phyloP scores from a whole-genome alignment of 495 filamentous ascomycete genomes.

The Lepidopterella palustris region DNA sequence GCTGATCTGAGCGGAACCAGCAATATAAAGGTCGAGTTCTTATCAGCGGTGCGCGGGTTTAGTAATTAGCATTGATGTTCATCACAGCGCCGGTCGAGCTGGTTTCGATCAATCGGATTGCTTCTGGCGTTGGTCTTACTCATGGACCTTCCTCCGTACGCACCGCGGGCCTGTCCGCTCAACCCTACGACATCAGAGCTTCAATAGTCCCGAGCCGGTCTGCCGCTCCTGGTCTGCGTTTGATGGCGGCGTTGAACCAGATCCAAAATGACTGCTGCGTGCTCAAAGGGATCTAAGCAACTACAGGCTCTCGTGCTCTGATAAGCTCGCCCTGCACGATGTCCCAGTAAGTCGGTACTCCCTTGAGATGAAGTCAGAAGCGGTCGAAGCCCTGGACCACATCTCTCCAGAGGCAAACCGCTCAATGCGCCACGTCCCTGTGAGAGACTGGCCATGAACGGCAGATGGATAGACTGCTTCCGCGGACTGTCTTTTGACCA shows the following conservation, averaged over 20 bases:
- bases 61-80: constrained; percentile 23
- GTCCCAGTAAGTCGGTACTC: constrained; percentile 21
- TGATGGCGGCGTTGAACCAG: background rate
- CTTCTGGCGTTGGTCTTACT: constrained; percentile 1
- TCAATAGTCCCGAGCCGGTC: background rate
- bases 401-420: constrained; percentile 20
- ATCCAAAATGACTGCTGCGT: background rate
- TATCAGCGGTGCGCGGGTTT: constrained; percentile 24
- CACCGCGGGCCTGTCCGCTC: background rate
- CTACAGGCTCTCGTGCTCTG: constrained; percentile 9
- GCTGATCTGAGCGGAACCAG: constrained; percentile 23
- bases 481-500: constrained; percentile 5
- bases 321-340: constrained; percentile 23
- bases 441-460: background rate
- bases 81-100: constrained; percentile 1
- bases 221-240: background rate
- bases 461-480: background rate
- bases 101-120: constrained; percentile 17
- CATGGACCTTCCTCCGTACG: background rate
- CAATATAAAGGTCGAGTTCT: constrained; percentile 26
- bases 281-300: background rate
- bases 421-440: constrained; percentile 12
- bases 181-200: background rate
- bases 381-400: constrained; percentile 11
- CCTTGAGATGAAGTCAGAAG: constrained; percentile 19